These are phyloP conservation scores for Colletotrichum sp. DNA, from an alignment of 2,329 filamentous ascomycete genomes.

Conservation along the genomic window DNA sequence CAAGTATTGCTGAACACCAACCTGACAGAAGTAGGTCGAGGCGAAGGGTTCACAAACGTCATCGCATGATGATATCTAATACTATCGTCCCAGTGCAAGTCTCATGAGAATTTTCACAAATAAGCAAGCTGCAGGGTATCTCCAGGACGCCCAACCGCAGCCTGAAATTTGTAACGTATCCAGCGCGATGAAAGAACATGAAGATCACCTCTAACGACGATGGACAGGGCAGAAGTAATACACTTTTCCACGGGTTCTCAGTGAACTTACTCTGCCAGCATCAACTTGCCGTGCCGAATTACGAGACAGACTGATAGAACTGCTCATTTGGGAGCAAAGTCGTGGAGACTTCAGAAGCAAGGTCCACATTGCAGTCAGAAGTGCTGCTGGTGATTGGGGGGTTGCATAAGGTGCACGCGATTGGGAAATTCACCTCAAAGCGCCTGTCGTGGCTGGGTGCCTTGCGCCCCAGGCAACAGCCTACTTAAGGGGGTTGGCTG, in stretches of 20 bases:
- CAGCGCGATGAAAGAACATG: background rate
- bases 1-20: too few species aligned
- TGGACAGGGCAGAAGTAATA: background rate
- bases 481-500: background rate
- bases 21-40: background rate
- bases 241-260: accelerated
- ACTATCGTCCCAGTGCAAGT: accelerated
- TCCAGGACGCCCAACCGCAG: background rate
- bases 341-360: background rate
- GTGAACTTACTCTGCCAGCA: background rate
- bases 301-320: background rate
- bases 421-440: background rate
- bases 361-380: background rate
- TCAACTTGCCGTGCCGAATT: too few species aligned
- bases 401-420: background rate
- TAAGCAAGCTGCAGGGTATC: background rate
- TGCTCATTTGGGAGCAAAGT: background rate
- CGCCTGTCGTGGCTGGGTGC: background rate
- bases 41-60: too few species aligned
- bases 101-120: background rate
- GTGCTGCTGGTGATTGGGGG: background rate
- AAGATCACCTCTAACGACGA: background rate
- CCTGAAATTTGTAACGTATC: background rate
- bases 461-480: background rate
- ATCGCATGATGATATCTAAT: background rate